Percentiles rank a stretch among this genome's conserved stretches.
Evolutionary conservation across 441 rosid genomes (phyloP).

Genomic region (Pelargonium exstipulatum): DNA sequence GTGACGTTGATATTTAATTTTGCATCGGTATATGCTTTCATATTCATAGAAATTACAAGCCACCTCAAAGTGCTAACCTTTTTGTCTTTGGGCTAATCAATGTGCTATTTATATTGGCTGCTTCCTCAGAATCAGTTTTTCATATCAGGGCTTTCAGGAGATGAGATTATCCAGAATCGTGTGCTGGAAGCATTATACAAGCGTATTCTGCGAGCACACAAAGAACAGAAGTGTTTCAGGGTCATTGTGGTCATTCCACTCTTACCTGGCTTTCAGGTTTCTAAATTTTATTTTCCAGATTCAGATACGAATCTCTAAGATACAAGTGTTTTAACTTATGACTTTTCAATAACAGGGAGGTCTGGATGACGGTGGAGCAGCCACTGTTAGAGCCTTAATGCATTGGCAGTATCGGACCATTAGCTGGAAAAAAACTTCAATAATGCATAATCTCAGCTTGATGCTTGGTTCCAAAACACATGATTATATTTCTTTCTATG

Average conservation of each 20-base stretch:
- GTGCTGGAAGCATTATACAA: constrained; percentile 78
- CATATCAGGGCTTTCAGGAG: constrained; percentile 97
- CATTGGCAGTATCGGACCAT: constrained; percentile 99
- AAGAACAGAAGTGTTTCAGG: constrained; percentile 81
- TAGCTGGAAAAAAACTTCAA: constrained; percentile 80
- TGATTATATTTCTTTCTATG: constrained; percentile 91
- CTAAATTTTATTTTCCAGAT: constrained; percentile 10
- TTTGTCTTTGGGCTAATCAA: background rate
- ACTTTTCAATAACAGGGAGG: constrained; percentile 64
- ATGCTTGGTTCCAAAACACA: constrained; percentile 67
- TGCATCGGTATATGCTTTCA: background rate
- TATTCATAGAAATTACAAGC: background rate
- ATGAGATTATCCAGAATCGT: constrained; percentile 76
- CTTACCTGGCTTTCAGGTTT: constrained; percentile 96
- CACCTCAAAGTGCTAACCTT: background rate
- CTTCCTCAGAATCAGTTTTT: constrained; percentile 91
- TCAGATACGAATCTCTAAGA: constrained; percentile 14
- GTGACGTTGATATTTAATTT: background rate
- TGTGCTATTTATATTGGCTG: constrained; percentile 1
- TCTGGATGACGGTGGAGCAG: constrained; percentile 92
- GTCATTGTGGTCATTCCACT: constrained; percentile 90
- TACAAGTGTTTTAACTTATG: background rate
- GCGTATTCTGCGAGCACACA: constrained; percentile 76
- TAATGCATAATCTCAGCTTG: constrained; percentile 67
- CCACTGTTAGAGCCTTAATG: constrained; percentile 98